Base-by-base conservation (phyloP, 1,284 basidiomycete species). In the Psilocybe mexicana region DNA sequence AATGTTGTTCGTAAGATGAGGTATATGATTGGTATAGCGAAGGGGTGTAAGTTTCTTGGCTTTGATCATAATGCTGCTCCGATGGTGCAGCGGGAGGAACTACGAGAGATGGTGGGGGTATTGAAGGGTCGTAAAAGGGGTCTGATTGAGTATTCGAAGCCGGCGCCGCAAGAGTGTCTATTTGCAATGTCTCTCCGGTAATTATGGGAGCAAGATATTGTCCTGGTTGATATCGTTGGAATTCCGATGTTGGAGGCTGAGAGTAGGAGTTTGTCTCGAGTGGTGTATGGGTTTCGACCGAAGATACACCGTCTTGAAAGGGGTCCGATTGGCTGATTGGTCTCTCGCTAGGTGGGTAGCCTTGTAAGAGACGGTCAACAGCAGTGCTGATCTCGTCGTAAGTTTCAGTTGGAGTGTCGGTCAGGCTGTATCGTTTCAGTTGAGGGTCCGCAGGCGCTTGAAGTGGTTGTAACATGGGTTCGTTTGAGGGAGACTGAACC, bases 171-270 rank as follows among this genome's bases (percentile, higher is more conserved):
- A 60, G 60, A n/a, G 40, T 65, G 6, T 75, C 72, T 3, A 80
- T 64, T 48, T 80, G 74, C 4, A 81, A 69, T 0, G 79, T 80
- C 65, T 82, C 80, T 40, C 80, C 80, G 11, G 80, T 82, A 26
- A 77, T 70, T 23, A 82, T 82, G 0, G 80, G 79, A 33, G 72
- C 77, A 10, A 82, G 70, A 57, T 72, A 74, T 64, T 80, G 79
- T 5, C 79, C 79, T 43, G 78, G 79, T 55, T 79, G 74, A 59
- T 82, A 82, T 43, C 73, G 76, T 24, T 55, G 66, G 57, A 77
- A 79, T 57, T 66, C 63, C n/a, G 64, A 58, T 10, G 58, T 55
- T 14, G 65, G 52, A 12, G 52, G 48, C 46, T 64, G 56, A 24
- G 59, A 52, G 45, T 58, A 54, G 42, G 51, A 53, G 35, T 55